phyloP scores from a whole-genome alignment of 2,329 filamentous ascomycete genomes.

The Colletotrichum lindemuthianum region DNA sequence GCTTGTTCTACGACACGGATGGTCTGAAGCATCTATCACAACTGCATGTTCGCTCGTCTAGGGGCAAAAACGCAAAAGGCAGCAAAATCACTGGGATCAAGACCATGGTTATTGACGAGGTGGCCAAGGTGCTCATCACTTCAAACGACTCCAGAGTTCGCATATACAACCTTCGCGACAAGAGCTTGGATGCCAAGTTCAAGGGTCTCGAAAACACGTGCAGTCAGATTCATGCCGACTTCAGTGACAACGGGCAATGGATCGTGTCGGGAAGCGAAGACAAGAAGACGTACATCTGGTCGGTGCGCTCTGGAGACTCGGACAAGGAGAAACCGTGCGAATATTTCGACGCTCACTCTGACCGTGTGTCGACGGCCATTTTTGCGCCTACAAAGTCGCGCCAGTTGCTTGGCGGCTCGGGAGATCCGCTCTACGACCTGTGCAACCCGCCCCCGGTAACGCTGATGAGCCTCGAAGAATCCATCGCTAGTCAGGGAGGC shows the following conservation, averaged over 20 bases:
- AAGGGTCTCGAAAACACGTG: conserved; percentile 90
- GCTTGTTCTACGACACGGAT: conserved; percentile 92
- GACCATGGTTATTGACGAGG: conserved; percentile 71
- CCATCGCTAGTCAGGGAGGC: conserved; percentile 52
- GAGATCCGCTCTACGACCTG: conserved; percentile 93
- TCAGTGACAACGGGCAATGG: conserved; percentile 87
- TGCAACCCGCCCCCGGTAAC: conserved; percentile 95
- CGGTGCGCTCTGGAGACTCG: conserved; percentile 65
- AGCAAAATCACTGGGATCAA: conserved; percentile 98
- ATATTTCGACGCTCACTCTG: conserved; percentile 88
- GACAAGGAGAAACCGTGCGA: conserved; percentile 87
- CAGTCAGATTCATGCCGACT: conserved; percentile 89
- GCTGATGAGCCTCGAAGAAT: conserved; percentile 78
- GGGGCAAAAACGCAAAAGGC: conserved; percentile 93
- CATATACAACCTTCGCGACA: conserved; percentile 88
- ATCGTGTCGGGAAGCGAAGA: conserved; percentile 96
- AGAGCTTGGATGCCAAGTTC: conserved; percentile 87
- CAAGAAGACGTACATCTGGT: conserved; percentile 90
- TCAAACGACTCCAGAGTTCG: conserved; percentile 95
- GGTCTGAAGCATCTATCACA: conserved; percentile 85
- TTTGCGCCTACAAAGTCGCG: conserved; percentile 84
- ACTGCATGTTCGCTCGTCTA: conserved; percentile 90
- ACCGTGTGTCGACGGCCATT: conserved; percentile 88
- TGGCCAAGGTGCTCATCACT: conserved; percentile 86
- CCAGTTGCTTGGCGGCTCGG: conserved; percentile 80